Conservation (phyloP, 2,329 filamentous ascomycete species). For the Parastagonospora avenae region DNA sequence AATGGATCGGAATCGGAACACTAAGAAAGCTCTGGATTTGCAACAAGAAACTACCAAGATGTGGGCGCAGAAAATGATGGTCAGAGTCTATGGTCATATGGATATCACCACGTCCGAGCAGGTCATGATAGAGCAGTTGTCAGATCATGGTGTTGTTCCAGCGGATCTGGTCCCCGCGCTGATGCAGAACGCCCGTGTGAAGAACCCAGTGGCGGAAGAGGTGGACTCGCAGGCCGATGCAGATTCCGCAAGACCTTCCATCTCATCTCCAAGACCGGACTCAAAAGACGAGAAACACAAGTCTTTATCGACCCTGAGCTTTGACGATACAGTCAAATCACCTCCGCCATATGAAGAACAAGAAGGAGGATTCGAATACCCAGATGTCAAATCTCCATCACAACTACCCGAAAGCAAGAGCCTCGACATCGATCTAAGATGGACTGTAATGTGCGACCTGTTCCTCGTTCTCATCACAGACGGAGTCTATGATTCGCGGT, state of each 20-base stretch:
- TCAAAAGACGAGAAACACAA: slow-evolving; percentile 26
- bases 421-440: slow-evolving; percentile 93
- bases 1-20: slow-evolving; percentile 65
- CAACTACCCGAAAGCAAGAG: slow-evolving; percentile 80
- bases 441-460: slow-evolving; percentile 95
- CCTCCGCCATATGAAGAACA: slow-evolving; percentile 65
- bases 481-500: slow-evolving; percentile 88
- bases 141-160: slow-evolving; percentile 87
- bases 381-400: slow-evolving; percentile 80
- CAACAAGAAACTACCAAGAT: slow-evolving; percentile 82
- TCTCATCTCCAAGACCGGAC: slow-evolving; percentile 39
- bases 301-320: slow-evolving; percentile 37
- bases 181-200: slow-evolving; percentile 90
- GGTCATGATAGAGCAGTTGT: slow-evolving; percentile 97
- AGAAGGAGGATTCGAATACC: slow-evolving; percentile 74
- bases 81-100: slow-evolving; percentile 93
- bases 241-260: slow-evolving; percentile 40
- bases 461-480: slow-evolving; percentile 97
- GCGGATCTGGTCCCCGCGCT: slow-evolving; percentile 81
- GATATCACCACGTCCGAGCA: slow-evolving; percentile 91
- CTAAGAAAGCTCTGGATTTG: slow-evolving; percentile 73
- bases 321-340: slow-evolving; percentile 49
- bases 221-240: slow-evolving; percentile 17
- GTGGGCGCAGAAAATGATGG: slow-evolving; percentile 99
- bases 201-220: slow-evolving; percentile 80